Evolutionary conservation across 2,329 filamentous ascomycete species (phyloP), one percentile per base, ranked within the genome.

Genomic region (Septoria linicola): DNA sequence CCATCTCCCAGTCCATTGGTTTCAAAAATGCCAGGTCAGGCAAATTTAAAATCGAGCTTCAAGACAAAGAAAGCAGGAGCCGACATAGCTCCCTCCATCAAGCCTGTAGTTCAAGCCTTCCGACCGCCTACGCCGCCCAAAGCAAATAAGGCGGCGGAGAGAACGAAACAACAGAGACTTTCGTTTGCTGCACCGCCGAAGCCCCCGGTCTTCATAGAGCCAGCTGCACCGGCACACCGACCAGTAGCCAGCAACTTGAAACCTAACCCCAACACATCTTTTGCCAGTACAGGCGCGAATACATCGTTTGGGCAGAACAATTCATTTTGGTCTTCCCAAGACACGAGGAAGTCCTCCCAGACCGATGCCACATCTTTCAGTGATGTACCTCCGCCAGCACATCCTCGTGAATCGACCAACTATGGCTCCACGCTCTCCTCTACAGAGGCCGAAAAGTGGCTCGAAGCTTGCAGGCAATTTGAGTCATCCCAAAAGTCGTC

Each of bases 341-440:
- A 19, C n/a, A 54, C 53, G 7, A 42, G 43, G 13, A 35, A 35
- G 5, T 49, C 46, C 6, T 34, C 19, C 2, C 37, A 53, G 1
- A 61, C 59, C 16, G 52, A 49, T 16, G 44, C 42, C 2, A 59
- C 57, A 0, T 59, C 57, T 2, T 57, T 59, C 13, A 53, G 49
- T 16, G 46, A 51, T 8, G 17, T 25, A 20, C 31, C 41, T 11
- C 25, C 55, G 10, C 16, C 45, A 5, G 4, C 21, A 10, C 23
- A 25, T 5, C 39, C 4, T 13, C 31, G 37, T 13, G 41, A 43
- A 2, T 19, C 54, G 27, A 41, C 46, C 2, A 20, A 43, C 17
- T 51, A 49, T 36, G 25, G 31, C 2, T 54, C 47, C 10, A 54
- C 49, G 4, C 16, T 59, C 4, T 37, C 49, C 1, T 49, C 54